Conservation (phyloP, 805 yeast genomes). For the Lipomyces oligophaga region DNA sequence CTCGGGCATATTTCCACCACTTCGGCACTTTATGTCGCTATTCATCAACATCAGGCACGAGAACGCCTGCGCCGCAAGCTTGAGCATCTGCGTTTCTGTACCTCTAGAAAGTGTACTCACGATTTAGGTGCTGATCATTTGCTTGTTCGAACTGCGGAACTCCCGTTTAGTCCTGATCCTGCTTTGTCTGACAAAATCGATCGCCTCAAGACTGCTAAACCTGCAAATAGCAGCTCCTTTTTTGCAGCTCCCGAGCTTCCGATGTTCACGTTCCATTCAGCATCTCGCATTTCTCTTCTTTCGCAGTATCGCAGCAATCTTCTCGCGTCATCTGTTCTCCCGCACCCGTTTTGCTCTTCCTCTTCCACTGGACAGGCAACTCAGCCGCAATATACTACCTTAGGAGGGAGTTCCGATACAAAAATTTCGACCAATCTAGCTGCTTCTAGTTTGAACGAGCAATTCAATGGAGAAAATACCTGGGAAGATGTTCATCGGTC, state of each 20-base stretch:
- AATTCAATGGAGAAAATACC: too few species aligned
- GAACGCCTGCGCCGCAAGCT: neutral
- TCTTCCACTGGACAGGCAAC: neutral
- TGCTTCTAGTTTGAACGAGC: too few species aligned
- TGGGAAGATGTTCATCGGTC: neutral
- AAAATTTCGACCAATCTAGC: too few species aligned
- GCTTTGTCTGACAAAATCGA: too few species aligned
- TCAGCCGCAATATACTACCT: neutral
- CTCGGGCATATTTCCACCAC: neutral
- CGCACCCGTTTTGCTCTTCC: neutral
- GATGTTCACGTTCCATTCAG: constrained; percentile 8
- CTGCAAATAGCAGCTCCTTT: too few species aligned
- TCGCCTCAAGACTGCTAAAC: too few species aligned
- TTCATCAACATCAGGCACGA: neutral
- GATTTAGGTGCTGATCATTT: too few species aligned
- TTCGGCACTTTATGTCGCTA: neutral
- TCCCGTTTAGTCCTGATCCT: too few species aligned
- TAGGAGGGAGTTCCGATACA: too few species aligned
- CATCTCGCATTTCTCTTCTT: constrained; percentile 19
- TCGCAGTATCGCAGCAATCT: constrained; percentile 7
- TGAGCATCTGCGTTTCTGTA: neutral
- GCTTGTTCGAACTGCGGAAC: too few species aligned
- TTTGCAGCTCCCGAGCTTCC: constrained; percentile 14
- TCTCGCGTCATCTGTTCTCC: neutral
- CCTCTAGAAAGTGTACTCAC: constrained; percentile 1